Evolutionary conservation across 2,329 filamentous ascomycete genomes (phyloP), one percentile per base, ranked within the genome.

Genomic region (Botrytis tulipae): DNA sequence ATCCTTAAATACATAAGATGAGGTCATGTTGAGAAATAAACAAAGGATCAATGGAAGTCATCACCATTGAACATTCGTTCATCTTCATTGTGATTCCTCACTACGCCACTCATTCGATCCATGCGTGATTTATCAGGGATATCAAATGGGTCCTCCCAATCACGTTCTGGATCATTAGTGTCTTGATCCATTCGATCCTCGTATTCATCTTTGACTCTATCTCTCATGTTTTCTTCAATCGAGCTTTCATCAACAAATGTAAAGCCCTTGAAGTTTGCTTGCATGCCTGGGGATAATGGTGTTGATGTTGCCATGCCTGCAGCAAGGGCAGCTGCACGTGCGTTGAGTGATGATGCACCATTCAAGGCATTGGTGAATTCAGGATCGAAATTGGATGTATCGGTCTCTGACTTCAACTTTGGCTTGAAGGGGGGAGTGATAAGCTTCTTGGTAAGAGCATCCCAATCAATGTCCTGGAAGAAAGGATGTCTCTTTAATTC

Each of bases 181-280:
- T 83, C 85, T 75, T 91, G 88, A 73, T 88, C 85, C 88, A 90
- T 90, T 68, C 48, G 48, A 37, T 90, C 86, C 76, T 91, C 88
- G 69, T 87, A 85, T 66, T 88, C 85, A 70, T 87, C 84, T 83
- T 74, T 84, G 80, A 72, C 73, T 69, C 85, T 84, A 74, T 86
- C 86, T 73, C 84, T 83, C 89, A 93, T 94, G 77, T 96, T 91
- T 76, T 95, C 93, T 70, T 98, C 95, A 73, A 99, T 91, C 2
- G 93, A 93, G 80, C 93, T 98, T 84, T 98, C 95, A 79, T 98
- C 96, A n/a, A 98, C 96, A 82, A 97, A 99, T 0, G 96, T 99
- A 83, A 99, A 99, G 48, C 96, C 96, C 80, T 96, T 93, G 86
- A 99, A 99, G 81, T 98, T 98, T 76, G 95, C 96, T 83, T 99